A percentile compares a stretch with the other conserved stretches of the same genome.
These are phyloP conservation scores for Tinospora cordifolia DNA, from an alignment of 164 flowering plant species.

Conservation along the genomic window DNA sequence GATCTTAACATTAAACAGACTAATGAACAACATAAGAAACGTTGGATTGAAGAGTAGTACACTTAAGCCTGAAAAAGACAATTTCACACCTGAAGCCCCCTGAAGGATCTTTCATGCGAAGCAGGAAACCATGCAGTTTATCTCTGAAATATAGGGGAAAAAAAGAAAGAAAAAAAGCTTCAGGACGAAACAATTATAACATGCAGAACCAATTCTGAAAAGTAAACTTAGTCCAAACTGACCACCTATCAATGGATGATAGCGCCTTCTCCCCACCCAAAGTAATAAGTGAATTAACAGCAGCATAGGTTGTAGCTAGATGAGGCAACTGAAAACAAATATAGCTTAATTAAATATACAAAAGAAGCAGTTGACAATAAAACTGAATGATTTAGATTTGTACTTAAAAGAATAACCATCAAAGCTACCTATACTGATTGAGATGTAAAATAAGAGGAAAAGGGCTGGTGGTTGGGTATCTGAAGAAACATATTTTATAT, in stretches of 20 bases:
- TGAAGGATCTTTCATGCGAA: slow-evolving; percentile 65
- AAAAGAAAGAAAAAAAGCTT: too few species aligned
- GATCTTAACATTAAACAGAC: too few species aligned
- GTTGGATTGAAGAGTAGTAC: neutral
- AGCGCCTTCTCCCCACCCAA: slow-evolving; percentile 64
- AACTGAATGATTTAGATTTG: too few species aligned
- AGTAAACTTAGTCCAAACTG: slow-evolving; percentile 18
- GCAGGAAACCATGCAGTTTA: slow-evolving; percentile 52
- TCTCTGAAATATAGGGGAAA: slow-evolving; percentile 42
- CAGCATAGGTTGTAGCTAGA: slow-evolving; percentile 97
- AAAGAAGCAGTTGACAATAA: neutral
- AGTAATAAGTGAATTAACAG: slow-evolving; percentile 81
- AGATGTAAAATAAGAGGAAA: too few species aligned
- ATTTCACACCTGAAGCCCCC: slow-evolving; percentile 77
- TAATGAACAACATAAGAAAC: neutral
- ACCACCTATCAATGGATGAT: slow-evolving; percentile 89
- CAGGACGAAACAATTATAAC: slow-evolving; percentile 10
- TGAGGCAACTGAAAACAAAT: slow-evolving; percentile 67
- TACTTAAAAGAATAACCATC: too few species aligned
- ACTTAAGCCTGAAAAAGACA: neutral
- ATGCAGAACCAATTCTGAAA: neutral
- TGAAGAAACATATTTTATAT: too few species aligned
- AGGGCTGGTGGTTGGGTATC: too few species aligned
- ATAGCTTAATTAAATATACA: slow-evolving; percentile 3
- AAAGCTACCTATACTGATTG: too few species aligned